These are phyloP conservation scores for Osmanthus fragrans DNA, from an alignment of 257 asterid genomes.

Conservation along the genomic window DNA sequence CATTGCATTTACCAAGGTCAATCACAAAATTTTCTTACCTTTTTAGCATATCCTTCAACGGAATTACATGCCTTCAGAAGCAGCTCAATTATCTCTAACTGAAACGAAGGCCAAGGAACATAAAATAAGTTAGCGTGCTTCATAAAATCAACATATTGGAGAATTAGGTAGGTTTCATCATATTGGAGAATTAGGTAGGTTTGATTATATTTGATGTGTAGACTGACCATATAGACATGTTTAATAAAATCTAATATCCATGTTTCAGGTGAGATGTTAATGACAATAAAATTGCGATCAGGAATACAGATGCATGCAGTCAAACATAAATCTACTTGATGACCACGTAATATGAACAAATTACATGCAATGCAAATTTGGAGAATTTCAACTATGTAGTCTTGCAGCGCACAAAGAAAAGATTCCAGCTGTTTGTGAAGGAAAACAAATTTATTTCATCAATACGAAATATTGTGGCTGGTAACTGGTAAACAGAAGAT, in stretches of 20 bases:
- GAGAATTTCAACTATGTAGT: not conserved
- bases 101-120: conserved; percentile 31
- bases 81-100: conserved; percentile 75
- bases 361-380: not conserved
- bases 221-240: not conserved
- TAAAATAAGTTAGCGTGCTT: conserved; percentile 5
- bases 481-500: not conserved
- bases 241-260: not conserved
- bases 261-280: not conserved
- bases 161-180: not conserved
- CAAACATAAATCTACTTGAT: not conserved
- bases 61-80: conserved; percentile 84
- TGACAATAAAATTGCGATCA: not conserved
- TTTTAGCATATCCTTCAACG: conserved; percentile 44
- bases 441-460: not conserved
- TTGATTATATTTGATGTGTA: not conserved
- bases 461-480: too few relatives aligned
- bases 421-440: not conserved
- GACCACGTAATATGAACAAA: not conserved
- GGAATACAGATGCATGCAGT: not conserved
- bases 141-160: not conserved
- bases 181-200: not conserved
- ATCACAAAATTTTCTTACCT: conserved; percentile 42
- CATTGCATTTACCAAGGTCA: not conserved
- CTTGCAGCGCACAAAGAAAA: not conserved